phyloP scores from a whole-genome alignment of 371 early-diverging fungal genomes.

The Rhizopus arrhizus region DNA sequence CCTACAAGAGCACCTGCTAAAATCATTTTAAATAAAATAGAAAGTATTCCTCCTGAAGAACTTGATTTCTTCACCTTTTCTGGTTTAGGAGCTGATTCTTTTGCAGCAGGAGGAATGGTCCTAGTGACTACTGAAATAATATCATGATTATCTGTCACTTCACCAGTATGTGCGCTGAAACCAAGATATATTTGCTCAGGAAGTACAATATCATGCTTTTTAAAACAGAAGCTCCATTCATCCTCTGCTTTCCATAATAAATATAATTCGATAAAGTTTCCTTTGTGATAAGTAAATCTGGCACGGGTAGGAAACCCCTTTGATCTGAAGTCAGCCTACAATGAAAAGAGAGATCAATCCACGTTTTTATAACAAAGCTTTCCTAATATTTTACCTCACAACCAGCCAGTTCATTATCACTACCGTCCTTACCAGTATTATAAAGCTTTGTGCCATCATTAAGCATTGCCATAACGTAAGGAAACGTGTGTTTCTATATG shows the following conservation, averaged over 20 bases:
- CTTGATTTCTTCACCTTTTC: conserved; percentile 22
- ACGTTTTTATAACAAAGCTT: neutral
- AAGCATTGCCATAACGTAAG: conserved; percentile 92
- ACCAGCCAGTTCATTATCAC: conserved; percentile 63
- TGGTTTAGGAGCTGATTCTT: conserved; percentile 33
- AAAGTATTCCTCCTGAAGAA: conserved; percentile 42
- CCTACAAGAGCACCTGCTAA: conserved; percentile 59
- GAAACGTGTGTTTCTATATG: conserved; percentile 44
- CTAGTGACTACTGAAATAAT: conserved; percentile 67
- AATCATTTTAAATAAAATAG: conserved; percentile 57
- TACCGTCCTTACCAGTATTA: conserved; percentile 83
- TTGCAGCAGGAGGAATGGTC: conserved; percentile 40
- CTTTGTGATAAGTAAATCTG: conserved; percentile 76
- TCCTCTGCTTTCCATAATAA: conserved; percentile 67
- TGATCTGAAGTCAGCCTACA: conserved; percentile 73
- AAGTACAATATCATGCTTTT: conserved; percentile 65
- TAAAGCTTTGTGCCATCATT: conserved; percentile 88
- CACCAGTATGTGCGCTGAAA: conserved; percentile 91
- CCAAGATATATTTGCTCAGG: conserved; percentile 82
- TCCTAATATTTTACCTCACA: conserved; percentile 58
- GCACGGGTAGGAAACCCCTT: conserved; percentile 70
- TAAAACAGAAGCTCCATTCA: conserved; percentile 83
- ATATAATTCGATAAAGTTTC: conserved; percentile 66
- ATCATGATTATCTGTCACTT: conserved; percentile 85
- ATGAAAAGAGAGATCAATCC: neutral